Percentiles rank a stretch among this genome's conserved stretches.
phyloP scores from a whole-genome alignment of 768 basidiomycete species.

The Suillus subalutaceus region DNA sequence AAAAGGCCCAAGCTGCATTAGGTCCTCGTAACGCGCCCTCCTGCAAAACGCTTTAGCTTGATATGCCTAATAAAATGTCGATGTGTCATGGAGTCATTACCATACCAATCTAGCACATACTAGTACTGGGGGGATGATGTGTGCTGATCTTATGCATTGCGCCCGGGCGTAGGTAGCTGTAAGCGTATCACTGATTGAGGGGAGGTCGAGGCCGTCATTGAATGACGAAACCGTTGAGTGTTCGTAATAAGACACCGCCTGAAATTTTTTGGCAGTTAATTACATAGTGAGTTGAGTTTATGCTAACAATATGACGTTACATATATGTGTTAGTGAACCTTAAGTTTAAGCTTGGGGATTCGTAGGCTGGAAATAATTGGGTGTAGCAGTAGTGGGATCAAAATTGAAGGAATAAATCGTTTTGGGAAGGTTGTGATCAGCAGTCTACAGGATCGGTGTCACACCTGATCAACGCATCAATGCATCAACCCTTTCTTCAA shows the following conservation, averaged over 20 bases:
- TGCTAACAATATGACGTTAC: not conserved
- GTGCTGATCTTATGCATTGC: not conserved
- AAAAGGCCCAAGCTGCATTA: conserved; percentile 11
- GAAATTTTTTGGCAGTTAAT: not conserved
- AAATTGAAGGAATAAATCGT: not conserved
- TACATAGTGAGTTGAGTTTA: not conserved
- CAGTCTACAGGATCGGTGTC: not conserved
- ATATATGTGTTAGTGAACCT: not conserved
- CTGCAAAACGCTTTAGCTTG: not conserved
- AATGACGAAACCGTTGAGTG: not conserved
- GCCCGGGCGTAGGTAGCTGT: not conserved
- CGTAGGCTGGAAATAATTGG: too few species aligned
- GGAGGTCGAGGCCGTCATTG: not conserved
- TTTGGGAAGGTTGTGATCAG: not conserved
- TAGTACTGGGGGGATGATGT: not conserved
- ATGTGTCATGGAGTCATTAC: not conserved
- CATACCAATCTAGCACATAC: not conserved
- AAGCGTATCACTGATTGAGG: not conserved
- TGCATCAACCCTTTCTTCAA: not conserved
- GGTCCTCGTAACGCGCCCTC: conserved; percentile 1
- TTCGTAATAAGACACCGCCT: not conserved
- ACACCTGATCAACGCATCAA: not conserved
- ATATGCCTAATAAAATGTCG: not conserved
- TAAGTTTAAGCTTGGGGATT: not conserved
- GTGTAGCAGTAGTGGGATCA: not conserved